phyloP scores from a whole-genome alignment of 495 filamentous ascomycete genomes.

The Glonium stellatum region DNA sequence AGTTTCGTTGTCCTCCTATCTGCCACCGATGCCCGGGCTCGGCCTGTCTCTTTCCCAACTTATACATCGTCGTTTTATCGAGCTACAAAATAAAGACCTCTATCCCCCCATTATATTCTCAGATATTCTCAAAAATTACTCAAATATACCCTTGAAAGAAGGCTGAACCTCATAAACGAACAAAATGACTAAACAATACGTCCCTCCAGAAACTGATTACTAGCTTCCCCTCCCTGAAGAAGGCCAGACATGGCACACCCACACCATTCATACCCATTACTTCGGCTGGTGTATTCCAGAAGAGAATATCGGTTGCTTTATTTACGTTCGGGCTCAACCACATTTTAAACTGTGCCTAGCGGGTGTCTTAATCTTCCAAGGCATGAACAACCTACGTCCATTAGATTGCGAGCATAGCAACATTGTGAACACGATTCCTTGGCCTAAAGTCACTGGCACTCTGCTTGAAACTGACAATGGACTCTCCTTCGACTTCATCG shows the following conservation, averaged over 20 bases:
- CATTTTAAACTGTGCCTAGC: constrained; percentile 4
- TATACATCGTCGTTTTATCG: neutral
- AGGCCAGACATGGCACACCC: neutral
- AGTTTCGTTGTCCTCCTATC: neutral
- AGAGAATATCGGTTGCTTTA: neutral
- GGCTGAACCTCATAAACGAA: neutral
- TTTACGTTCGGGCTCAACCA: constrained; percentile 3
- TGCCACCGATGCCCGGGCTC: neutral
- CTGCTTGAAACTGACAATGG: constrained; percentile 2
- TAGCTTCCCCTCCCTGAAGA: neutral
- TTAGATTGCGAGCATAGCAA: constrained; percentile 2
- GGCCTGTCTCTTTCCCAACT: neutral
- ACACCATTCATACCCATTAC: constrained; percentile 3
- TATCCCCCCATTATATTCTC: neutral
- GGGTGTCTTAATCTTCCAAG: constrained; percentile 1
- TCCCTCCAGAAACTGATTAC: constrained; percentile 4
- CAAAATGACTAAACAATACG: neutral
- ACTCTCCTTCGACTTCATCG: neutral
- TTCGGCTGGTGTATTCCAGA: constrained; percentile 1
- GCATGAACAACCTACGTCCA: constrained; percentile 2
- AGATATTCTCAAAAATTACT: neutral
- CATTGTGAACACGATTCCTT: neutral
- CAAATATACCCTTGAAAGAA: neutral
- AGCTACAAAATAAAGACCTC: neutral
- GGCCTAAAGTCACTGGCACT: neutral